These are phyloP conservation scores for Aspergillus ustus DNA, from an alignment of 2,329 filamentous ascomycete species.

Conservation along the genomic window DNA sequence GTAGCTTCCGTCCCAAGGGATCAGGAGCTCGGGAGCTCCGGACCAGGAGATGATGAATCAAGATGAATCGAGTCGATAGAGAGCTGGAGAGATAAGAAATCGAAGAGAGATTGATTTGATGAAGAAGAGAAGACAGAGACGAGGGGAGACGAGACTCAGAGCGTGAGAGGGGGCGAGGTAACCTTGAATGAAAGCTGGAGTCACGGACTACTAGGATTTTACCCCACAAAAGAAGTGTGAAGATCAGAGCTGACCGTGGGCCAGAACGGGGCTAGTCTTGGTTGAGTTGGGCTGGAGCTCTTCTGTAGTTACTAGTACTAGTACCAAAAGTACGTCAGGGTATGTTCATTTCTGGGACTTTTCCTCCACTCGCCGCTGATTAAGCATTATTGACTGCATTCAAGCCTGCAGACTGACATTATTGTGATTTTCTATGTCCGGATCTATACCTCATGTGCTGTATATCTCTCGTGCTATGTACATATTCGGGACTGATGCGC, in stretches of 20 bases:
- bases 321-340: background rate
- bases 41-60: background rate
- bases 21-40: background rate
- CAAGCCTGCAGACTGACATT: background rate
- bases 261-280: constrained; percentile 24
- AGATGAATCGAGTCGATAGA: background rate
- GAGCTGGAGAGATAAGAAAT: background rate
- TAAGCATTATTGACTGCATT: background rate
- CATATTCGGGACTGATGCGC: background rate
- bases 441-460: constrained; percentile 14
- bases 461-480: constrained; percentile 12
- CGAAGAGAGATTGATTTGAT: background rate
- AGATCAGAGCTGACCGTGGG: constrained; percentile 27
- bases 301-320: too few species aligned
- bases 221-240: constrained; percentile 22
- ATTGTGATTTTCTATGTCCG: background rate
- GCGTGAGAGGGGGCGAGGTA: background rate
- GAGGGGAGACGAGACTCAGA: constrained; percentile 2
- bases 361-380: background rate
- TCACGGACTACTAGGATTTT: constrained; percentile 20
- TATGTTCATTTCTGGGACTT: background rate
- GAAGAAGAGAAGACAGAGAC: constrained; percentile 12
- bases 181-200: background rate
- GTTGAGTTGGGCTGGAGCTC: background rate
- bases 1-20: constrained; percentile 3